Evolutionary conservation across 495 filamentous ascomycete species (phyloP).

Genomic region (Hypoxylon fragiforme): DNA sequence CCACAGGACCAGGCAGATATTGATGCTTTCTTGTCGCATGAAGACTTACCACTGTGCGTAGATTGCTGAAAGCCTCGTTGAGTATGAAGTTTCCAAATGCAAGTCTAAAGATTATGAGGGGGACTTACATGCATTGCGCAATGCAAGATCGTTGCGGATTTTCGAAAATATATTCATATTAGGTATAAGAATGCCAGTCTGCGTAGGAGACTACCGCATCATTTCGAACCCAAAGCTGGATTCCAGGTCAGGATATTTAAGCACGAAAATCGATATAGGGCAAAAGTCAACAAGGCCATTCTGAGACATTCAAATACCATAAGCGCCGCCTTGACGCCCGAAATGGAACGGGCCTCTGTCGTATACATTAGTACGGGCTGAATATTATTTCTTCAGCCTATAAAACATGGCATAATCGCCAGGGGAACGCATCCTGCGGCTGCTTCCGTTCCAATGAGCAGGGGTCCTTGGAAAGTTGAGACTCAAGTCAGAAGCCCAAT

Average conservation of each 20-base stretch:
- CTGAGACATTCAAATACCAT: too few species aligned
- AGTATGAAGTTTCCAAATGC: neutral
- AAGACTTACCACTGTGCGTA: constrained; percentile 25
- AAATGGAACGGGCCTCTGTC: neutral
- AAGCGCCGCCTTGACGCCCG: too few species aligned
- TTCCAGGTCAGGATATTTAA: too few species aligned
- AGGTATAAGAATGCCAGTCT: neutral
- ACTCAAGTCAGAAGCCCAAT: too few species aligned
- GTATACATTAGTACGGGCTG: neutral
- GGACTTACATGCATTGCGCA: constrained; percentile 21
- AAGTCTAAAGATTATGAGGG: neutral
- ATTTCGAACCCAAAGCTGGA: neutral
- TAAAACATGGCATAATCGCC: too few species aligned
- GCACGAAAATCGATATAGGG: too few species aligned
- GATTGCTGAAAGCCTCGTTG: constrained; percentile 5
- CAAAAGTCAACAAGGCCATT: too few species aligned
- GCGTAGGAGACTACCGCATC: neutral
- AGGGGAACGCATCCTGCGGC: too few species aligned
- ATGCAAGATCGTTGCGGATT: constrained; percentile 6
- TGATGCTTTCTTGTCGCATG: neutral
- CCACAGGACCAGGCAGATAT: too few species aligned
- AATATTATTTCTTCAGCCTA: neutral
- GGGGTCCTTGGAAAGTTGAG: too few species aligned
- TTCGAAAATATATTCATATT: constrained; percentile 12
- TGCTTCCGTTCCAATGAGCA: too few species aligned